These are phyloP conservation scores for Calocybe gangraenosa DNA, from an alignment of 768 basidiomycete species.

Conservation along the genomic window DNA sequence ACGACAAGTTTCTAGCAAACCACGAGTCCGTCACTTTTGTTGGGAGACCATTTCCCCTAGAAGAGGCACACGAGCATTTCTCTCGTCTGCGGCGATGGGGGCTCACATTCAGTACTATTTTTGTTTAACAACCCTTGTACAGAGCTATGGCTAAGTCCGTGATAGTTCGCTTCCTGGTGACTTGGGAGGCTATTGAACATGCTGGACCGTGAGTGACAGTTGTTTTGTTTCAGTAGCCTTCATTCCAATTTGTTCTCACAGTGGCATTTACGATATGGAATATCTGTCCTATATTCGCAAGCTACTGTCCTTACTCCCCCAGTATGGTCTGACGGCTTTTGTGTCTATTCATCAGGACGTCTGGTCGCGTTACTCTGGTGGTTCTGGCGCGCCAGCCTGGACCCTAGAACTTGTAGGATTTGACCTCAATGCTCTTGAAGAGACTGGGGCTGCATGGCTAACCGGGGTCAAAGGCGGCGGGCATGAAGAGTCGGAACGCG, in stretches of 20 bases:
- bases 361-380: constrained; percentile 92
- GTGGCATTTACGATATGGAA: constrained; percentile 78
- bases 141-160: neutral
- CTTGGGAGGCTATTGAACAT: constrained; percentile 98
- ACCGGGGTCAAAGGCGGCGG: constrained; percentile 75
- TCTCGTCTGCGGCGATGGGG: constrained; percentile 83
- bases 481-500: constrained; percentile 71
- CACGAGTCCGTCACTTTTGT: constrained; percentile 76
- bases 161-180: constrained; percentile 85
- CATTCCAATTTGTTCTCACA: constrained; percentile 22
- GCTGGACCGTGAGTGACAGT: constrained; percentile 73
- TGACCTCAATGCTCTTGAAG: constrained; percentile 74
- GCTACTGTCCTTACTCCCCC: constrained; percentile 64
- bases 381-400: constrained; percentile 97
- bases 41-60: constrained; percentile 85
- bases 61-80: constrained; percentile 84
- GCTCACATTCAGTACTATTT: constrained; percentile 63
- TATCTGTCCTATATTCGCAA: constrained; percentile 78
- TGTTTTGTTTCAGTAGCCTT: neutral
- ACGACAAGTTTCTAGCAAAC: constrained; percentile 63
- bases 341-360: constrained; percentile 91
- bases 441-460: constrained; percentile 85
- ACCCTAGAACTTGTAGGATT: constrained; percentile 85
- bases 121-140: constrained; percentile 21
- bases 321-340: constrained; percentile 71